phyloP scores from a whole-genome alignment of 306 rosid species.

The Vicia faba region DNA sequence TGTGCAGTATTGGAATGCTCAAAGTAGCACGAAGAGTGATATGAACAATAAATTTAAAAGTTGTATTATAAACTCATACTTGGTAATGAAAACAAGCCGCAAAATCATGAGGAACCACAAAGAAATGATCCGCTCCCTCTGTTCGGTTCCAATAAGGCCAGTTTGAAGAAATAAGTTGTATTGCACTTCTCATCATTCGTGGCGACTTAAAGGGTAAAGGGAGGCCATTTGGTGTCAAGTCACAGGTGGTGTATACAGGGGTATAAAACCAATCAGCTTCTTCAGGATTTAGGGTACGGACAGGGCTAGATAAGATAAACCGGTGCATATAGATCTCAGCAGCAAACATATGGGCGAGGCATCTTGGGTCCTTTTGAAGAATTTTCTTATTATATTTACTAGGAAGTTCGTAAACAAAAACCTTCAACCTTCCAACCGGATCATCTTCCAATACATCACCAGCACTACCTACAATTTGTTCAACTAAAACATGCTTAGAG shows the following conservation, averaged over 20 bases:
- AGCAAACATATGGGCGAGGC: constrained; percentile 98
- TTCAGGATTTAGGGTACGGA: constrained; percentile 93
- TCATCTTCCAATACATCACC: constrained; percentile 98
- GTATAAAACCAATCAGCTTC: constrained; percentile 99
- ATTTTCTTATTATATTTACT: constrained; percentile 97
- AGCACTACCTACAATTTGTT: constrained; percentile 76
- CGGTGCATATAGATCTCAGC: constrained; percentile 98
- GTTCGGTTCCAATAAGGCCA: constrained; percentile 99
- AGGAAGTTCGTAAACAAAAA: constrained; percentile 97
- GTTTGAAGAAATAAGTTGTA: constrained; percentile 94
- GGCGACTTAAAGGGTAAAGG: constrained; percentile 98
- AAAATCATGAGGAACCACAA: constrained; percentile 93
- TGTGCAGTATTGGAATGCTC: constrained; percentile 25
- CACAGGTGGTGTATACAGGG: constrained; percentile 96
- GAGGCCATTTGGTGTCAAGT: constrained; percentile 95
- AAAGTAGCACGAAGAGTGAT: constrained; percentile 1
- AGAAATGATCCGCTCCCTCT: constrained; percentile 98
- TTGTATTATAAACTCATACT: constrained; percentile 47
- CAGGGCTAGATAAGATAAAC: constrained; percentile 90
- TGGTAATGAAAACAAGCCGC: constrained; percentile 98
- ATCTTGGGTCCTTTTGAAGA: constrained; percentile 92
- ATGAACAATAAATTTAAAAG: neutral
- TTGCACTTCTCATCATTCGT: constrained; percentile 96
- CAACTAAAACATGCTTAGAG: constrained; percentile 34
- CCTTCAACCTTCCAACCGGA: constrained; percentile 98